Base-by-base conservation (phyloP, 2,329 filamentous ascomycete genomes). In the Parasarocladium wereldwijsianum region DNA sequence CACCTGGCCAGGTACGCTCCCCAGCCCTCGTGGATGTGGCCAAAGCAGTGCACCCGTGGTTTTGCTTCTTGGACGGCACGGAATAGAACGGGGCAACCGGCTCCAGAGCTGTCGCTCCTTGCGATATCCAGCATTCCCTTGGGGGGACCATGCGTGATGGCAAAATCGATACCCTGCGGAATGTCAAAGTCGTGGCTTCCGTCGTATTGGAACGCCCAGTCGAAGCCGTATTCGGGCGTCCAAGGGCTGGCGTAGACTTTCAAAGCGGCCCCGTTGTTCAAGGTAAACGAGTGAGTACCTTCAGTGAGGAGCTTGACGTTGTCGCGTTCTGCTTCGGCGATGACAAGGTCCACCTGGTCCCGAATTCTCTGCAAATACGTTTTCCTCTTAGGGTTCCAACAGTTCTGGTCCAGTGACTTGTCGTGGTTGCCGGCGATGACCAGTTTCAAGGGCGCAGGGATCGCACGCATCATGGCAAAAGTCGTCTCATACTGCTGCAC, bases 1-100 rank as follows among this genome's bases (percentile, higher is more conserved):
- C 71, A 78, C 2, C 51, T 49, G 0, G 70, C 58, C 3, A 67
- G 35, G 31, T 60, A 63, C 0, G 57, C 61, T 3, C 72, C 73
- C 66, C 69, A 76, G 0, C 54, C 60, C 38, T 70, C 64, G 40
- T 73, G 68, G n/a, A 71, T 62, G 36, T 72, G 68, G 0, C 67
- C 67, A 34, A 70, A 72, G 42, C 65, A 70, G 41, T 70, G 64
- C 4, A 72, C 37, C 6, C 43, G 42, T 2, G 67, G 66, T 17
- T 47, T 50, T 2, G 57, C 52, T 0, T 42, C 41, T 2, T 54
- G 49, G 0, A 72, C 41, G 0, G 66, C 61, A 0, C 42, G 43
- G 31, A 68, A 58, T 3, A 73, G 53, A 11, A 53, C 36, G 0
- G 39, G 38, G 34, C 62, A 62, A 13, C 67, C 64, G 12, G 50